Percentiles rank a stretch among this genome's conserved stretches.
Conservation (phyloP, 2,329 filamentous ascomycete genomes). For the Fusarium transvaalense region DNA sequence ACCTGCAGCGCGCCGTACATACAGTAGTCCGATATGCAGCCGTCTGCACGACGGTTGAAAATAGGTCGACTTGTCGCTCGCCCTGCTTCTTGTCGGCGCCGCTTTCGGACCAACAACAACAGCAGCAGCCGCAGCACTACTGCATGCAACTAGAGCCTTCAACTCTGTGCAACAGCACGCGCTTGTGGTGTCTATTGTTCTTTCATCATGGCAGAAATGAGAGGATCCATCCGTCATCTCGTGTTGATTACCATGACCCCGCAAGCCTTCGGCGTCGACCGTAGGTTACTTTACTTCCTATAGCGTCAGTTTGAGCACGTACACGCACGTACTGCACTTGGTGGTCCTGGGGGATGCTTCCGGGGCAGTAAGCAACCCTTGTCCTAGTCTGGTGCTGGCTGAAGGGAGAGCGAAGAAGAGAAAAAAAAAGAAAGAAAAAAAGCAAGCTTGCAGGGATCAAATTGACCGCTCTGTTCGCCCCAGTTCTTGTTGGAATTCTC, state of each 20-base stretch:
- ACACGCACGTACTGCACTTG: slow-evolving; percentile 4
- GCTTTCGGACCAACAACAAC: slow-evolving; percentile 20
- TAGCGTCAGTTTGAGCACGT: slow-evolving; percentile 27
- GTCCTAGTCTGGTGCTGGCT: slow-evolving; percentile 42
- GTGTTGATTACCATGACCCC: slow-evolving; percentile 49
- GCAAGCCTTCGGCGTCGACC: slow-evolving; percentile 46
- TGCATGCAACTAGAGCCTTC: neutral
- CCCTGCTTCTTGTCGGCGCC: slow-evolving; percentile 8
- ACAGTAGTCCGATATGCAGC: slow-evolving; percentile 11
- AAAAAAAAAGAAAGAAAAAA: neutral
- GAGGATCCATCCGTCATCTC: slow-evolving; percentile 50
- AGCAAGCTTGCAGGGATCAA: slow-evolving; percentile 32
- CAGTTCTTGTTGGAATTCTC: slow-evolving; percentile 48
- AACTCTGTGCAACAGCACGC: slow-evolving; percentile 17
- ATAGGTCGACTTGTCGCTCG: slow-evolving; percentile 12
- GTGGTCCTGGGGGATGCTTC: slow-evolving; percentile 18
- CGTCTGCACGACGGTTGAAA: slow-evolving; percentile 36
- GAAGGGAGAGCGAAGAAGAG: slow-evolving; percentile 30
- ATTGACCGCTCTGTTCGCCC: slow-evolving; percentile 49
- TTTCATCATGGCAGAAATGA: slow-evolving; percentile 41
- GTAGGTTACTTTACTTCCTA: slow-evolving; percentile 19
- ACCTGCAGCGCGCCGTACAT: neutral
- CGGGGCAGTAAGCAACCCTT: slow-evolving; percentile 38
- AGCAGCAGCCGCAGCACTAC: neutral
- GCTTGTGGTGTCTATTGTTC: slow-evolving; percentile 9